Conservation (phyloP, 2,329 filamentous ascomycete genomes). For the Botrytis hyacinthi region DNA sequence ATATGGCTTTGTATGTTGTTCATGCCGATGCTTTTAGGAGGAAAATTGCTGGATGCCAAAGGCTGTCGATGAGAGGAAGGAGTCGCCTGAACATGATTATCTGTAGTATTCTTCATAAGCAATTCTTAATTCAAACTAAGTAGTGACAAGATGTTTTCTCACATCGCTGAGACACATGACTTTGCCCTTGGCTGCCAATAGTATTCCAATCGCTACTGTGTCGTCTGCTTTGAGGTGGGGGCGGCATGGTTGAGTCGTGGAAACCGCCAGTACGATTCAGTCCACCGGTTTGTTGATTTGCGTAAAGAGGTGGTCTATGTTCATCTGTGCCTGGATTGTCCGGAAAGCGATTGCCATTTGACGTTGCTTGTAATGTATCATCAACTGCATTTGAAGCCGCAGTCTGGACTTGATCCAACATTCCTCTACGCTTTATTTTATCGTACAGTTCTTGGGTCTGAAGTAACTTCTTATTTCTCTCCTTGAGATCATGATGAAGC, state of each 20-base stretch:
- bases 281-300: conserved; percentile 21
- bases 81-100: conserved; percentile 31
- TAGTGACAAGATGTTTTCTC: not conserved
- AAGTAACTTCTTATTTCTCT: conserved; percentile 67
- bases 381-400: conserved; percentile 53
- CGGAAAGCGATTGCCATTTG: conserved; percentile 31
- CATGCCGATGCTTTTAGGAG: conserved; percentile 25
- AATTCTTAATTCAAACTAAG: not conserved
- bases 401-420: conserved; percentile 54
- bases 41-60: conserved; percentile 24
- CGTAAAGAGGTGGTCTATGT: conserved; percentile 24
- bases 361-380: conserved; percentile 41
- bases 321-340: conserved; percentile 30
- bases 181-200: conserved; percentile 29
- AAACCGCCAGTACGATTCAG: conserved; percentile 17
- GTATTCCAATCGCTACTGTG: conserved; percentile 29
- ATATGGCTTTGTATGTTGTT: conserved; percentile 27
- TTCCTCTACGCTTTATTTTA: conserved; percentile 55
- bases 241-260: conserved; percentile 18
- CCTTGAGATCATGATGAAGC: conserved; percentile 61
- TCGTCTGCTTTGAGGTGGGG: conserved; percentile 17
- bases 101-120: conserved; percentile 20
- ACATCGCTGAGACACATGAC: conserved; percentile 22
- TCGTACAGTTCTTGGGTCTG: conserved; percentile 67
- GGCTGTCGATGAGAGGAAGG: conserved; percentile 38